Conservation (phyloP, 768 basidiomycete species). For the Hypholoma fasciculare region DNA sequence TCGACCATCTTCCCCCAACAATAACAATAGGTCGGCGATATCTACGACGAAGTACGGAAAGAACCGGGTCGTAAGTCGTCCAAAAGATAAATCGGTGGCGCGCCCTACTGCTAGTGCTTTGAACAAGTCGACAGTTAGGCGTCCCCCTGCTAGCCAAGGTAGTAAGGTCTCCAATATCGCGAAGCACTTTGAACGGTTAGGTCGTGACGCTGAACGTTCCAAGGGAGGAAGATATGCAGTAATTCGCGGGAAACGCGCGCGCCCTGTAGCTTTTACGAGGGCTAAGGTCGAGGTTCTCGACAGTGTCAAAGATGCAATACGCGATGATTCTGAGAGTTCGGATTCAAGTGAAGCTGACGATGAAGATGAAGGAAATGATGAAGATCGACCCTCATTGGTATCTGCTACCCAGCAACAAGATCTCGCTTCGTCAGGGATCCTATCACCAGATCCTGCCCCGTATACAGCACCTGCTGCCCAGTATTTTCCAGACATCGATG, state of each 20-base stretch:
- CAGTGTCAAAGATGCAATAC: slow-evolving; percentile 88
- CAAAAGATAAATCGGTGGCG: slow-evolving; percentile 41
- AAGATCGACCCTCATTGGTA: slow-evolving; percentile 29
- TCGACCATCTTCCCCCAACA: slow-evolving; percentile 45
- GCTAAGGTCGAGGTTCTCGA: slow-evolving; percentile 88
- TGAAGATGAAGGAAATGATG: slow-evolving; percentile 51
- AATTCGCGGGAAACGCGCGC: slow-evolving; percentile 81
- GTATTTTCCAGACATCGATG: slow-evolving; percentile 10
- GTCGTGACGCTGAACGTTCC: slow-evolving; percentile 69
- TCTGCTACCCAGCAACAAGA: slow-evolving; percentile 25
- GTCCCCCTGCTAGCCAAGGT: slow-evolving; percentile 47
- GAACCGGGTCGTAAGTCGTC: slow-evolving; percentile 34
- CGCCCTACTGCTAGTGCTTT: slow-evolving; percentile 43
- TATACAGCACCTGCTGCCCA: slow-evolving; percentile 25
- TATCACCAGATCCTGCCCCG: slow-evolving; percentile 21
- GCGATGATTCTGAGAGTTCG: slow-evolving; percentile 63
- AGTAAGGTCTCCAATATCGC: slow-evolving; percentile 86
- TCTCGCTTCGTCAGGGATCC: slow-evolving; percentile 23
- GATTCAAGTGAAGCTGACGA: slow-evolving; percentile 65
- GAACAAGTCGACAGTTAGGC: slow-evolving; percentile 55
- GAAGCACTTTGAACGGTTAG: slow-evolving; percentile 87
- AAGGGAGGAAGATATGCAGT: slow-evolving; percentile 76
- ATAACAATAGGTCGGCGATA: slow-evolving; percentile 30
- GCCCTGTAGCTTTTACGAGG: slow-evolving; percentile 86
- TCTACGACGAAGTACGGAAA: slow-evolving; percentile 35